A percentile compares a stretch with the other conserved stretches of the same genome.
These are phyloP conservation scores for Metschnikowia noctiluminum DNA, from an alignment of 805 yeast genomes.

Conservation along the genomic window DNA sequence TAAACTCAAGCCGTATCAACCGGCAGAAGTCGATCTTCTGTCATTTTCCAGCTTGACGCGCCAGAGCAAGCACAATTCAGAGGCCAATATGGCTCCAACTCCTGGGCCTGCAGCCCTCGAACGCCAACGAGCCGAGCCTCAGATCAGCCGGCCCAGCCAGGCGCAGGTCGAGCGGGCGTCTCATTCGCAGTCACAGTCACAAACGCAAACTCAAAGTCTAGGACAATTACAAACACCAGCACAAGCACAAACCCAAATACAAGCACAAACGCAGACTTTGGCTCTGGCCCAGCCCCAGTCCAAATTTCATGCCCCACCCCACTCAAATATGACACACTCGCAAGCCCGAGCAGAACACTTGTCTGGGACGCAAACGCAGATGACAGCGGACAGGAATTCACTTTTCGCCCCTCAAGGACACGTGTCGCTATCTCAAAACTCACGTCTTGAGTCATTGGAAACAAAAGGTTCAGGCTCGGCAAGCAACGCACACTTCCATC, in stretches of 20 bases:
- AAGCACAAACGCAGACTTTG: too few relatives aligned
- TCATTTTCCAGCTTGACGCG: constrained; percentile 43
- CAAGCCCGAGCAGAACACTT: not conserved
- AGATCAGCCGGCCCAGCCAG: constrained; percentile 7
- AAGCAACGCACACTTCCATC: not conserved
- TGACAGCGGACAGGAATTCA: not conserved
- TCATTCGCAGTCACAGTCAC: not conserved
- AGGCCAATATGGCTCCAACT: not conserved
- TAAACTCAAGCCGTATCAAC: constrained; percentile 37
- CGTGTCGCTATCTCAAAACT: not conserved
- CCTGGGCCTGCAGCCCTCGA: not conserved
- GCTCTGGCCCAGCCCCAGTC: not conserved
- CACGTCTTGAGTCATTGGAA: not conserved
- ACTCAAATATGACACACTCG: not conserved
- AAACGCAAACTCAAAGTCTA: not conserved
- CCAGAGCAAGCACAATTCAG: constrained; percentile 26
- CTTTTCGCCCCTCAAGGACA: not conserved
- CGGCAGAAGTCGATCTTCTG: constrained; percentile 45
- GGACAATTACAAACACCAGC: not conserved
- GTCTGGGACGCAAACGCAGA: not conserved
- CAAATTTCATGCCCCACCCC: not conserved
- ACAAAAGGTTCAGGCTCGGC: not conserved
- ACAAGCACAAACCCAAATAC: too few relatives aligned
- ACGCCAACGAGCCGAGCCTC: not conserved
- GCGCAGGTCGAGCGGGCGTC: constrained; percentile 6